Evolutionary conservation across 2,329 filamentous ascomycete species (phyloP), one percentile per base, ranked within the genome.

Genomic region (Exophiala bonariae): DNA sequence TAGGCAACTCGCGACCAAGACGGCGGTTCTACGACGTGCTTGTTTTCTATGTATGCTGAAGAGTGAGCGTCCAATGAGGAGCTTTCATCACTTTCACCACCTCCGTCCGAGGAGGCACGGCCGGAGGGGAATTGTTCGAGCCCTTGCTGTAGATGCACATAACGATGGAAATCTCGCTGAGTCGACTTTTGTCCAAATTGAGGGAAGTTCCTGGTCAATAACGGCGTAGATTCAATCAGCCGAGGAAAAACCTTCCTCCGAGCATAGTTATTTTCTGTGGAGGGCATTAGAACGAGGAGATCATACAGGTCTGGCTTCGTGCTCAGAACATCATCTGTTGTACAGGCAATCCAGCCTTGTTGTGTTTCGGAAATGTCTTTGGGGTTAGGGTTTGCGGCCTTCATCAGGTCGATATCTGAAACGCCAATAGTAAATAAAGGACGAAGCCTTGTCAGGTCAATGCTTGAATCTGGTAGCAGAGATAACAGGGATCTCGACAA

Each of bases 391-490:
- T 59, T 61, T 26, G 66, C 62, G 36, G 54, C 59, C 36, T 50
- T 41, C 4, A 97, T 77, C 47, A 86, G 82, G 4, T 87, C 81
- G 40, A 99, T 96, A 63, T 99, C 93, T 65, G 96, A 88, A 13
- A 99, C 85, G 40, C 93, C 93, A 49, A 99, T 80, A 42, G 86
- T 90, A 71, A 97, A 99, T n/a, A 99, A 78, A 0, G 92, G 87
- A 18, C 84, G 81, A 22, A 93, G 77, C 49, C 89, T 70, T 11
- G 73, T 78, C 50, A 86, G 77, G 1, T 80, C 76, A 19, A 82
- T 75, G 3, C 80, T 77, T 19, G 77, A 75, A 1, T 79, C 66
- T 16, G 85, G 80, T n/a, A 96, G 74, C 11, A 85, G 71, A 41
- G 90, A 82, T 47, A 79, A 76, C 34, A 90, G 79, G 22, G 86